Evolutionary conservation across 2,329 filamentous ascomycete genomes (phyloP).

Genomic region (Apiospora marii): DNA sequence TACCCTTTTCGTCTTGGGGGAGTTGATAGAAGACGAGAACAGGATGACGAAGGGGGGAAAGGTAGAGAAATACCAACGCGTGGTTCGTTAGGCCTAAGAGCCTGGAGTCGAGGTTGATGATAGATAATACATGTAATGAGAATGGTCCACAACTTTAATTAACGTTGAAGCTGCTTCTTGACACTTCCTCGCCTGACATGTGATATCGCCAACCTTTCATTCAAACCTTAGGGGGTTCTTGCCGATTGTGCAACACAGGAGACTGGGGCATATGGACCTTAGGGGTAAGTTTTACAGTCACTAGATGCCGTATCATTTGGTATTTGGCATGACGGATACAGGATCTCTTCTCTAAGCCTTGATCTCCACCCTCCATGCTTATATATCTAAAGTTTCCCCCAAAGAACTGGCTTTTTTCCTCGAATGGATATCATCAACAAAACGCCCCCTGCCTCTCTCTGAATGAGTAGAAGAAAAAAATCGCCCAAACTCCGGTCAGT

Average conservation of each 20-base stretch:
- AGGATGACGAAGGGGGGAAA: neutral
- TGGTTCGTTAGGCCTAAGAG: neutral
- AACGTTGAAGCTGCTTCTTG: neutral
- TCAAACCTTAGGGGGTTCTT: too few relatives aligned
- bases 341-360: too few relatives aligned
- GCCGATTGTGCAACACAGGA: too few relatives aligned
- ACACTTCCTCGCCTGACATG: too few relatives aligned
- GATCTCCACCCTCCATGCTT: too few relatives aligned
- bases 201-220: too few relatives aligned
- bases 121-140: neutral
- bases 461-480: neutral
- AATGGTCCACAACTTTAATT: neutral
- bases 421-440: constrained; percentile 16
- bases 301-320: too few relatives aligned
- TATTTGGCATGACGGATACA: too few relatives aligned
- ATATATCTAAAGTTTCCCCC: too few relatives aligned
- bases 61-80: neutral
- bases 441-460: neutral
- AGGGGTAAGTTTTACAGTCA: too few relatives aligned
- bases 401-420: neutral
- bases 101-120: neutral
- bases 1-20: constrained; percentile 18
- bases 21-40: neutral
- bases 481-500: constrained; percentile 16
- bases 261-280: too few relatives aligned